phyloP scores from a whole-genome alignment of 2,329 filamentous ascomycete genomes.

The Phaeosphaeria sp. region DNA sequence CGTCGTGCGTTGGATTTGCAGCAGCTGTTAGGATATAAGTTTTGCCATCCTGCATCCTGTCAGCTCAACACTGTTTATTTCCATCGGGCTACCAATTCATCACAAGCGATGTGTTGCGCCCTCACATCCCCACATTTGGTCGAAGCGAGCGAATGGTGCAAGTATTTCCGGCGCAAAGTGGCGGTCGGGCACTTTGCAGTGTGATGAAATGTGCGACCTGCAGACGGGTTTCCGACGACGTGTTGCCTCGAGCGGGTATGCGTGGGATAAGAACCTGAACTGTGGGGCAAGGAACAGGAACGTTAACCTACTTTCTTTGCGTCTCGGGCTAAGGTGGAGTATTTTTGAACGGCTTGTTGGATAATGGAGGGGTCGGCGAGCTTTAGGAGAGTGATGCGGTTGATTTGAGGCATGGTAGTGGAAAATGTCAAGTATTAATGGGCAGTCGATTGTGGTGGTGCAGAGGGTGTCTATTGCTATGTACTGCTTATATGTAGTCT shows the following conservation, averaged over 20 bases:
- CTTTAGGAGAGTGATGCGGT: constrained; percentile 48
- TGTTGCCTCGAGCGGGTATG: constrained; percentile 16
- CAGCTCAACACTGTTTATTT: constrained; percentile 5
- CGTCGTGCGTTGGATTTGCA: constrained; percentile 62
- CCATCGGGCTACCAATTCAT: not conserved
- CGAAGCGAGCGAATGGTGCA: constrained; percentile 4
- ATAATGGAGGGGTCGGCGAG: constrained; percentile 37
- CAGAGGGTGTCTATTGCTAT: constrained; percentile 7
- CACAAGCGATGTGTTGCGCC: too few relatives aligned
- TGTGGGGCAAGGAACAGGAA: constrained; percentile 2
- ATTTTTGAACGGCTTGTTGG: constrained; percentile 39
- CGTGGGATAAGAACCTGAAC: constrained; percentile 8
- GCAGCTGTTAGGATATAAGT: constrained; percentile 69
- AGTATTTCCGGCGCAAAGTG: not conserved
- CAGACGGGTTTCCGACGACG: constrained; percentile 15
- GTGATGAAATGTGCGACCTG: constrained; percentile 27
- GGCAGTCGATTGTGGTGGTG: constrained; percentile 4
- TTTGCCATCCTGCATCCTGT: constrained; percentile 65
- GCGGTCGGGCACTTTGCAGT: constrained; percentile 9
- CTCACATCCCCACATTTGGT: not conserved
- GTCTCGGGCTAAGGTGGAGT: constrained; percentile 40
- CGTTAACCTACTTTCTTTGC: constrained; percentile 41
- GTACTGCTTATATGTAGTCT: too few relatives aligned
- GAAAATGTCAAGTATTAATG: not conserved
- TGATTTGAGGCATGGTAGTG: constrained; percentile 37